Conservation (phyloP, 352 stramenopile genomes). For the Pythium rishiriense region DNA sequence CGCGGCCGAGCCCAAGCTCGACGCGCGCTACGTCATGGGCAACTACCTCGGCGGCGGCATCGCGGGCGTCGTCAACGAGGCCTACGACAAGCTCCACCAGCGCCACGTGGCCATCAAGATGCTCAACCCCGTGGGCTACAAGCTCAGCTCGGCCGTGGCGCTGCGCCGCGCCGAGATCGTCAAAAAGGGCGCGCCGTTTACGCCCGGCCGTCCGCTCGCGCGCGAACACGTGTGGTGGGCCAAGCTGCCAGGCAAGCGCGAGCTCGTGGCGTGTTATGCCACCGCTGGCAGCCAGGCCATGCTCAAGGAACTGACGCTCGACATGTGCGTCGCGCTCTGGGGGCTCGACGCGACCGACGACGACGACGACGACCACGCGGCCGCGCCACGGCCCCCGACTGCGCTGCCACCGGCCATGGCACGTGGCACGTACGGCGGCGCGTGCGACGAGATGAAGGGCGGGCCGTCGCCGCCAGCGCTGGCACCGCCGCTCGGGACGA, state of each 20-base stretch:
- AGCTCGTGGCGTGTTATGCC: constrained; percentile 75
- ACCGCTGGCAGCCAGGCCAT: constrained; percentile 10
- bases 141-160: constrained; percentile 74
- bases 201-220: constrained; percentile 54
- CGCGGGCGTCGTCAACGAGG: constrained; percentile 92
- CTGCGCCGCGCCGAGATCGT: constrained; percentile 88
- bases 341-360: constrained; percentile 69
- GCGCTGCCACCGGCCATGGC: background rate
- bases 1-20: constrained; percentile 23
- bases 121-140: constrained; percentile 95
- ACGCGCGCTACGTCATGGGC: constrained; percentile 75
- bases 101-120: constrained; percentile 95
- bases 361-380: constrained; percentile 28
- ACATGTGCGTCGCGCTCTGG: constrained; percentile 88
- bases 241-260: constrained; percentile 53
- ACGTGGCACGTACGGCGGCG: background rate
- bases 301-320: constrained; percentile 75
- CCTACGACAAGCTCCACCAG: constrained; percentile 73
- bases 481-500: background rate
- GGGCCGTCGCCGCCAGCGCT: background rate
- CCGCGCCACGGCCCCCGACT: background rate
- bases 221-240: constrained; percentile 83
- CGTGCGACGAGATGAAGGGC: constrained; percentile 32
- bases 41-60: constrained; percentile 93
- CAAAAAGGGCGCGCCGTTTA: constrained; percentile 54